Evolutionary conservation across 2,329 filamentous ascomycete genomes (phyloP).

Genomic region (Trichoderma guizhouense): DNA sequence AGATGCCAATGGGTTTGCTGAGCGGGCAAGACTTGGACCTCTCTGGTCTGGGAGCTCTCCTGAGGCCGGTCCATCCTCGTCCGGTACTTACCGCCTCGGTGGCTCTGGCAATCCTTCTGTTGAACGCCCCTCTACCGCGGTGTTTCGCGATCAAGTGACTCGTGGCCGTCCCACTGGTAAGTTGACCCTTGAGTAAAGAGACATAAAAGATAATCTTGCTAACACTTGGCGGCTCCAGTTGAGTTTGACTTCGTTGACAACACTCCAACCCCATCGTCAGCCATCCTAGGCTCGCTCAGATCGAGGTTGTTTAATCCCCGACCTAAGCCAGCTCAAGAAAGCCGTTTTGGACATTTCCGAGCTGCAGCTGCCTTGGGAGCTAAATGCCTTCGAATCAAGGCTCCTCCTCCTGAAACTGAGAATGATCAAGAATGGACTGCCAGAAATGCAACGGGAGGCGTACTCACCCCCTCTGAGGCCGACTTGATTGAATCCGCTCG

Average conservation of each 20-base stretch:
- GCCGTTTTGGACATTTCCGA: not conserved
- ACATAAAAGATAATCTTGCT: not conserved
- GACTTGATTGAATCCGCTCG: constrained; percentile 32
- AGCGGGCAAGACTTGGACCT: constrained; percentile 30
- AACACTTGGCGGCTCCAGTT: not conserved
- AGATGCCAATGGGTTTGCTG: constrained; percentile 23
- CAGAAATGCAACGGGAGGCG: not conserved
- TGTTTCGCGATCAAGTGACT: constrained; percentile 2
- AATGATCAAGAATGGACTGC: not conserved
- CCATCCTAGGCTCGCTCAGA: constrained; percentile 3
- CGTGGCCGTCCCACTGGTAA: not conserved
- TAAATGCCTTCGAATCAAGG: constrained; percentile 12
- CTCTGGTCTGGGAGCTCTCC: constrained; percentile 27
- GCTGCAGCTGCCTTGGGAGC: constrained; percentile 10
- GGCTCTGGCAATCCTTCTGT: not conserved
- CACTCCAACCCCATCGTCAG: constrained; percentile 15
- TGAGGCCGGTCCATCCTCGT: not conserved
- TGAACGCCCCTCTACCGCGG: not conserved
- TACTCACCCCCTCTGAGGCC: constrained; percentile 13
- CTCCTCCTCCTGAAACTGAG: not conserved
- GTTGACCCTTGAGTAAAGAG: not conserved
- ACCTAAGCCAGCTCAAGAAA: not conserved
- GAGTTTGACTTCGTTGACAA: not conserved
- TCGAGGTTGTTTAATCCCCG: not conserved
- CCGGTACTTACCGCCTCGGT: not conserved